Conservation (phyloP, 306 rosid species). For the Abrus precatorius region DNA sequence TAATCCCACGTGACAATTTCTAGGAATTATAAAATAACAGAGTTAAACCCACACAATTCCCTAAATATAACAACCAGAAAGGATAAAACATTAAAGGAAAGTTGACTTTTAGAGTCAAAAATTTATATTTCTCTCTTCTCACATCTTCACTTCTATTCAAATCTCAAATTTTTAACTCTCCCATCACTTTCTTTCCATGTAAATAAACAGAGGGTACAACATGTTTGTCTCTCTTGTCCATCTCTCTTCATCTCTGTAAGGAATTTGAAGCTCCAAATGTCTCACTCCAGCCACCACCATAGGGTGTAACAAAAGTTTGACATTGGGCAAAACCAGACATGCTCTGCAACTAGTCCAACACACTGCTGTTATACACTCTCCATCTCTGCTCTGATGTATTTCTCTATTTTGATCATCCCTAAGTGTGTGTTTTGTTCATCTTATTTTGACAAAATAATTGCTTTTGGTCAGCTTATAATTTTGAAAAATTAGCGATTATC, state of each 20-base stretch:
- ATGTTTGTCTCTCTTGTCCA: background rate
- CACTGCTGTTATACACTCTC: conserved; percentile 8
- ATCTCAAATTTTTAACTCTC: too few relatives aligned
- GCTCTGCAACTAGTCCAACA: background rate
- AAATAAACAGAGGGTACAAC: background rate
- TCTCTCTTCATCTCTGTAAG: conserved; percentile 27
- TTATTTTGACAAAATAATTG: too few relatives aligned
- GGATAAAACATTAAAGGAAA: background rate
- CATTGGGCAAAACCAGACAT: background rate
- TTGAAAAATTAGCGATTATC: too few relatives aligned
- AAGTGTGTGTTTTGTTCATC: too few relatives aligned
- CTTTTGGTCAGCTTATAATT: too few relatives aligned
- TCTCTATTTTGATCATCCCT: background rate
- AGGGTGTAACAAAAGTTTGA: conserved; percentile 5
- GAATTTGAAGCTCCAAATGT: conserved; percentile 21
- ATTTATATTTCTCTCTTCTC: too few relatives aligned
- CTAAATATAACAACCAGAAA: background rate
- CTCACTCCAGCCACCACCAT: background rate
- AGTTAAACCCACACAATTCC: conserved; percentile 4
- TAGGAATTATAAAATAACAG: conserved; percentile 11
- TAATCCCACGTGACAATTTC: conserved; percentile 23
- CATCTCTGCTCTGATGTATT: background rate
- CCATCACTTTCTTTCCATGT: too few relatives aligned
- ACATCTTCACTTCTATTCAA: too few relatives aligned
- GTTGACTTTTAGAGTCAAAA: too few relatives aligned